Base-by-base conservation (phyloP, 148 eudicot species). In the Fallopia convolvulus region DNA sequence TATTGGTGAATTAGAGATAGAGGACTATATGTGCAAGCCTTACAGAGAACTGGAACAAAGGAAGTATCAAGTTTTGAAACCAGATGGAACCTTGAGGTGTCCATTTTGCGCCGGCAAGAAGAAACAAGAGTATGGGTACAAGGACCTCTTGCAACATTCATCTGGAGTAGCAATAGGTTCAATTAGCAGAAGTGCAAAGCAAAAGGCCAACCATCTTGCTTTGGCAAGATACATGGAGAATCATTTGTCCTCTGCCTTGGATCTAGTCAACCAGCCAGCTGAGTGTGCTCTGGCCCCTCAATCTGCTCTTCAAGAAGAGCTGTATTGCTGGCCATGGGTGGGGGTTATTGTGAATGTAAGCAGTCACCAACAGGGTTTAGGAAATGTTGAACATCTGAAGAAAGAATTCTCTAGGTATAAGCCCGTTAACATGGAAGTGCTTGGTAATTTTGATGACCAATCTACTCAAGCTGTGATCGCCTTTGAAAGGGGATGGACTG, bases 91-190 rank as follows among this genome's bases (percentile, higher is more conserved):
- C 21, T 89, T 92, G 49, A 83, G 92, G 75, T 95, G 99, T 77
- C 99, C 99, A 0, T 93, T 88, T 44, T 93, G 98, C 82, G 87
- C 90, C 0, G 97, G 99, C 3, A 95, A 92, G 84, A 95, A 95
- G 82, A 95, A 95, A 78, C 99, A 86, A 74, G 94, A 94, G 46
- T 95, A 88, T 75, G 90, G 80, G 60, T 87, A 83, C 76, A 95
- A 92, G 70, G 97, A 90, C 63, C 90, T 90, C 10, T 80, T 81
- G 33, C 97, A 88, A 76, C 97, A 92, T 83, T 92, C 97, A 17
- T 85, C 87, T 2, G 97, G 91, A 14, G 90, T 90, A 30, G 86
- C 87, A 26, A 86, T 88, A 85, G 93, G 93, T 39, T 88, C 93
- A 6, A 78, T 88, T n/a, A 89, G 81, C 65, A 84, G 93, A 61